Evolutionary conservation across 106 monocot genomes (phyloP), one percentile per base, ranked within the genome.

Genomic region (Allium cepa): DNA sequence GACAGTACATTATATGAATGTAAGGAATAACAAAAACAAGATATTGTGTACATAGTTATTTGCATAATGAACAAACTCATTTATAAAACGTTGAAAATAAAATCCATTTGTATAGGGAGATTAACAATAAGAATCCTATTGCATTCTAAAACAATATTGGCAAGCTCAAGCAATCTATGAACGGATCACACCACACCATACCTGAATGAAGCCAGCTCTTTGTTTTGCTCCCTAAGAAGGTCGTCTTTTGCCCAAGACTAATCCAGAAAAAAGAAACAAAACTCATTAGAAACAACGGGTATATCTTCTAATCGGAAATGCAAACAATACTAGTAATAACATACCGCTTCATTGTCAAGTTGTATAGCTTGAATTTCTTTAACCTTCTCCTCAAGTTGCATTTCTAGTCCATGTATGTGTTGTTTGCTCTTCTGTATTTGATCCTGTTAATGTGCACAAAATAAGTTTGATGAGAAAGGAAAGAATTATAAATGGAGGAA

Each of bases 261-360:
- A 48, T n/a, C 61, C 56, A 56, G 58, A 50, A 61, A 68, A 50
- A 63, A 8, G 4, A 67, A 62, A 70, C 7, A 53, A 14, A 17
- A 70, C 53, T 26, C 65, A 59, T 46, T 28, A 11, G 48, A 22
- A 63, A 8, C 11, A 53, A n/a, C 13, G 56, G 10, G 36, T 1
- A 71, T 51, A 17, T 47, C 13, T 27, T 46, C 22, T 26, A 28
- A 51, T 64, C 46, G 45, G 36, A 57, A 69, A 4, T 46, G 57
- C 11, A 65, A 17, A 50, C 50, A 47, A 69, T 47, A n/a, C 11
- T 56, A 46, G 11, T 4, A 59, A 47, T 5, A 77, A 84, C 86
- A 72, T 75, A 97, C 97, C 63, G 87, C 82, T 82, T 97, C 92
- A 83, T 70, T 86, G 73, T 97, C 88, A 66, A 91, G 83, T 72